Evolutionary conservation across 169 alveolate species (phyloP).

Genomic region (Plasmodium ovale): DNA sequence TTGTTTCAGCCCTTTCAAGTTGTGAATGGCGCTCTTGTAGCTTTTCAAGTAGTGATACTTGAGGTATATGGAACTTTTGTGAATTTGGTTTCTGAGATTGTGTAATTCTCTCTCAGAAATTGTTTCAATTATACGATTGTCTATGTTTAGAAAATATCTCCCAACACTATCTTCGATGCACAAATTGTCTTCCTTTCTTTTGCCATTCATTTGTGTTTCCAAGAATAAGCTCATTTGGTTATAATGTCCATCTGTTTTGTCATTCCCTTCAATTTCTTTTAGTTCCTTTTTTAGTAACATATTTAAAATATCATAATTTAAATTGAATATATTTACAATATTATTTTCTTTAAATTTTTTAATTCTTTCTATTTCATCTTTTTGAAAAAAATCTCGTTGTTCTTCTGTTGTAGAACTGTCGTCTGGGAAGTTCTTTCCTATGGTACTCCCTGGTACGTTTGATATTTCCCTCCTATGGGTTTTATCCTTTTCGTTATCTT

Average conservation of each 20-base stretch:
- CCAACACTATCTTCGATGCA: conserved; percentile 66
- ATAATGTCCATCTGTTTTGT: conserved; percentile 27
- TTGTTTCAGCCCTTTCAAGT: conserved; percentile 27
- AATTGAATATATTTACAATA: conserved; percentile 43
- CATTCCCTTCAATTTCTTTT: not conserved
- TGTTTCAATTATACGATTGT: not conserved
- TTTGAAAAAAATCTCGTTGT: no score
- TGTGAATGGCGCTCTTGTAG: conserved; percentile 38
- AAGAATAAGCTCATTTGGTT: conserved; percentile 38
- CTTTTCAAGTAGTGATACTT: conserved; percentile 43
- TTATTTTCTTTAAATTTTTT: conserved; percentile 22
- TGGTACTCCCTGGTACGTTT: not conserved
- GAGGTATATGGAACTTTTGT: conserved; percentile 31
- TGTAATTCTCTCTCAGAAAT: conserved; percentile 63
- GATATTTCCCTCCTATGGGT: not conserved
- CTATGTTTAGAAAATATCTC: conserved; percentile 39
- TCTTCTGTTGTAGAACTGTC: not conserved
- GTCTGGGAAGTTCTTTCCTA: not conserved
- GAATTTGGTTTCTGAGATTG: conserved; percentile 23
- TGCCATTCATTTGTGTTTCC: conserved; percentile 1
- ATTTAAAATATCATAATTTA: conserved; percentile 55
- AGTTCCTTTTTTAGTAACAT: conserved; percentile 14
- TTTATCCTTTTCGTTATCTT: not conserved
- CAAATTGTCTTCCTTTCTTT: conserved; percentile 2
- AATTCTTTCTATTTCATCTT: conserved; percentile 61